Evolutionary conservation across 345 rosid species (phyloP), one percentile per base, ranked within the genome.

Genomic region (Brassica juncea): DNA sequence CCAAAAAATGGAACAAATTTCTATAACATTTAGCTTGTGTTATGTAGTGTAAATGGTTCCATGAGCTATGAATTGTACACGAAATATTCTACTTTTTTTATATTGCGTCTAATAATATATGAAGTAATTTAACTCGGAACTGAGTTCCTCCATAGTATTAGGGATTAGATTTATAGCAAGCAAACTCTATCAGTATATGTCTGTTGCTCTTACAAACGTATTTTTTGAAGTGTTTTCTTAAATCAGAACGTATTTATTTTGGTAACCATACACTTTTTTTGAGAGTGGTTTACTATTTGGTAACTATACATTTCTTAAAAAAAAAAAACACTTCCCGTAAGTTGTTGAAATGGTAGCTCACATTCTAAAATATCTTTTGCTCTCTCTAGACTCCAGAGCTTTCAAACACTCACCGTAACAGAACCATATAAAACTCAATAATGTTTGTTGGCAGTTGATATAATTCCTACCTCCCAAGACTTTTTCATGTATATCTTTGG

Each of bases 331-430:
- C 27, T 65, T 57, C 8, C 39, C 54, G 72, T 78, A 68, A 78
- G 37, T 55, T 72, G 66, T 55, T 57, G 82, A 37, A 72, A 66
- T 78, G 73, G 77, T 52, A 78, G 61, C 54, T 78, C 82, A 30
- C 54, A 31, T 55, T 30, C 37, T 52, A 58, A 65, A 16, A 66
- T 9, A 19, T 39, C 9, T 72, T 23, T 71, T 59, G 66, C 15
- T 70, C 30, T 54, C 44, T 62, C 49, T 71, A 44, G 52, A 11
- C 52, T 44, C 60, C 6, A 65, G 81, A 64, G 72, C 14, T 30
- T 19, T 71, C 77, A 19, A 19, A 19, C 81, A 66, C 72, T 27
- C 8, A 55, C 10, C 2, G n/a, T 11, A n/a, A 44, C 52, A 44
- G 15, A 37, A 34, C 19, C 10, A 59, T 63, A 19, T 19, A 19